phyloP scores from a whole-genome alignment of 768 basidiomycete genomes.

The Leccinellum luteum region DNA sequence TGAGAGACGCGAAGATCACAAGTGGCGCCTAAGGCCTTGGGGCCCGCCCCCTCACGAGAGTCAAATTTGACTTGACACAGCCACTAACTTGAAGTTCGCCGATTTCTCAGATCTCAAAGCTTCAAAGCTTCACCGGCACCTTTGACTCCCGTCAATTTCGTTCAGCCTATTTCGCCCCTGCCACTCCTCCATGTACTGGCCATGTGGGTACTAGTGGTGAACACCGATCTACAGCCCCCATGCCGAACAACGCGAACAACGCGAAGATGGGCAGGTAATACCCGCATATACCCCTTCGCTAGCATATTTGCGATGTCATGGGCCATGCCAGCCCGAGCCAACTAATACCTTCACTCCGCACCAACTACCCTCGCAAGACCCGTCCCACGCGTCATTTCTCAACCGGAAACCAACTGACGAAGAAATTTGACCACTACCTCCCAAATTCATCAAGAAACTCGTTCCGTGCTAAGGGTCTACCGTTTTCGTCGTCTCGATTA shows the following conservation, averaged over 20 bases:
- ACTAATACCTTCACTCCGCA: slow-evolving; percentile 23
- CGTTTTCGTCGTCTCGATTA: background rate
- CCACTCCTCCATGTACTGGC: background rate
- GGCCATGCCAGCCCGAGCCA: slow-evolving; percentile 7
- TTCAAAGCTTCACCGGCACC: no score
- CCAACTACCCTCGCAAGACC: slow-evolving; percentile 22
- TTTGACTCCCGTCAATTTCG: slow-evolving; percentile 17
- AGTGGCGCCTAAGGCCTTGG: no score
- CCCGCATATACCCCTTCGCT: background rate
- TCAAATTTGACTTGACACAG: no score
- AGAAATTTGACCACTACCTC: background rate
- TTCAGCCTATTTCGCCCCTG: slow-evolving; percentile 20
- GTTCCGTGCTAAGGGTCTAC: slow-evolving; percentile 23
- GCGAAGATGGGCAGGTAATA: background rate
- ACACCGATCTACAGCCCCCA: background rate
- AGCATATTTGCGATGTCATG: background rate
- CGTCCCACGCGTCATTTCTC: slow-evolving; percentile 12
- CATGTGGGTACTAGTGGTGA: background rate
- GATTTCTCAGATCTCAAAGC: no score
- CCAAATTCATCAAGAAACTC: slow-evolving; percentile 25
- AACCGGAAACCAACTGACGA: background rate
- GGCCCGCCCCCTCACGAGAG: no score
- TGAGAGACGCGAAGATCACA: no score
- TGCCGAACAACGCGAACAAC: background rate
- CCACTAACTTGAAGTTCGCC: no score